Base-by-base conservation (phyloP, 1,284 basidiomycete genomes). In the Cerioporus squamosus region DNA sequence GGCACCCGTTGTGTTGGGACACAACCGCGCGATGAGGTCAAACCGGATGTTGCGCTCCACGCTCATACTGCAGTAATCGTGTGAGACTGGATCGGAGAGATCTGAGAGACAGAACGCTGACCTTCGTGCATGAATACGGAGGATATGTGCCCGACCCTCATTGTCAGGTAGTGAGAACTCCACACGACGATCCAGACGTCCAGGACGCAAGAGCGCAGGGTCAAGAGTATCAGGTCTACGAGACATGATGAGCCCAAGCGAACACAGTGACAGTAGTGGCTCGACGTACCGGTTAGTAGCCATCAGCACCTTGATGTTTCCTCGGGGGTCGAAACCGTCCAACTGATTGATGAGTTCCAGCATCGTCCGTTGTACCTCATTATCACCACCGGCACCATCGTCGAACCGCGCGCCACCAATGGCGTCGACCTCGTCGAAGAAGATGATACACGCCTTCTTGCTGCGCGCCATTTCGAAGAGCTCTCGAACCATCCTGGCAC, bases 361-460 rank as follows among this genome's bases (percentile, higher is more conserved):
- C 97, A 99, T 99, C n/a, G 97, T 99, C 72, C 97, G 81, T 77
- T 99, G 97, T 39, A 99, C 97, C 72, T 99, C 97, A 70, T 99
- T 99, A 70, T 99, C 97, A 46, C 97, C 97, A 53, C 97, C 97
- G 31, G 96, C 97, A 55, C 97, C 97, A 73, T 99, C 97, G 72
- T 99, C 97, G 72, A 98, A 98, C 58, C 97, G 87, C n/a, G 97
- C 97, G 60, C 97, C 97, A 74, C 97, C 97, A 67, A 99, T 95
- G 38, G 97, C 96, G 68, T 97, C 95, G 29, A 97, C 89, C 80
- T 99, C 97, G 70, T 99, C 97, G 69, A 99, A 99, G 81, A 99
- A 99, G 74, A 99, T 98, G 72, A 99, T 99, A 72, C 97, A 99
- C 2, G 97, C 97, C 77, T 98, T 99, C 82, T 99, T 99, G 66